Evolutionary conservation across 2,329 filamentous ascomycete species (phyloP), one percentile per base, ranked within the genome.

Genomic region (Botrytis paeoniae): DNA sequence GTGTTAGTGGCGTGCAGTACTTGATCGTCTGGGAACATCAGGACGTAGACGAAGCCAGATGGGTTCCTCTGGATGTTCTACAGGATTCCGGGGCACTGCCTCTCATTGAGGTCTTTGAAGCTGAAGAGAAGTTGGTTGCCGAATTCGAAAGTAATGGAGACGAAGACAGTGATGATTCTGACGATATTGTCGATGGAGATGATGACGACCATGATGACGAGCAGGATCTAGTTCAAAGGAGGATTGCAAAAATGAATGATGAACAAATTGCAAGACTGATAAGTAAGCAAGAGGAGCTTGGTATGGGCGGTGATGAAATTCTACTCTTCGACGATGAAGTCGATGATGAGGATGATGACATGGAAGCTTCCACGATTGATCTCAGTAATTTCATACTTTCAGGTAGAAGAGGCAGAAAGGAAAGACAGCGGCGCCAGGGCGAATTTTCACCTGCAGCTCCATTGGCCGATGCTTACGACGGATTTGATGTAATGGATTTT

Each of bases 401-500:
- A 74, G 75, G 71, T 76, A 61, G 76, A 72, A 65, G 76, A 70
- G 75, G 75, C 63, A 73, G 75, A 71, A 74, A 76, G 69, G 71
- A 79, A 75, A 73, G 76, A 62, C 75, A 75, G 41, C 78, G 78
- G 54, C 75, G 77, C 68, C 77, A 76, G 60, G 81, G 81, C 35
- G 80, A 78, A 54, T 90, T 89, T 77, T 86, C 87, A 25, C 84
- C 85, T 54, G 89, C 88, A 9, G 84, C 84, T 63, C 83, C 85
- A 25, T 85, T 90, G 77, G 88, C 87, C 4, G 88, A 72, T 85
- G 78, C 78, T 48, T 82, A 81, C 74, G 89, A 91, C 74, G 92
- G 89, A 14, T 91, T 97, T 75, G 94, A 97, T 79, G 85, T 97
- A 62, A 95, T 96, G 91, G 93, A 97, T 78, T 93, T 92, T 83